These are phyloP conservation scores for Penicillium sp. DNA, from an alignment of 2,329 filamentous ascomycete species.

Conservation along the genomic window DNA sequence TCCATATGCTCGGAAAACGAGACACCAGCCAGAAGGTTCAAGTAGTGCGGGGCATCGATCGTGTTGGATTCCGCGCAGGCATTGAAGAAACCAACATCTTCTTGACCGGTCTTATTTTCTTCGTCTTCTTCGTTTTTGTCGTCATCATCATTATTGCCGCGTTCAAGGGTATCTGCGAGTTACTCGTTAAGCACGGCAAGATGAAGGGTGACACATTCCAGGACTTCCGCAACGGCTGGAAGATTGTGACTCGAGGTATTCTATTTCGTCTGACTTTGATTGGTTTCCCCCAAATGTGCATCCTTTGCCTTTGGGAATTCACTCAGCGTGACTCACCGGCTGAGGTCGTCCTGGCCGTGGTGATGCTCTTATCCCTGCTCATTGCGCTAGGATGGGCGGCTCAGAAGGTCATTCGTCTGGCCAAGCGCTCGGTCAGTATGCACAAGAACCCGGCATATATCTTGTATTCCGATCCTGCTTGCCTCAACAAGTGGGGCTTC, in stretches of 20 bases:
- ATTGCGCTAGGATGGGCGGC: slow-evolving; percentile 81
- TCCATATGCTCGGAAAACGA: slow-evolving; percentile 55
- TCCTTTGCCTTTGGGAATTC: slow-evolving; percentile 92
- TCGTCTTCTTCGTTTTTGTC: slow-evolving; percentile 77
- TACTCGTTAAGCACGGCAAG: slow-evolving; percentile 70
- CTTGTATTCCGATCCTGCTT: slow-evolving; percentile 90
- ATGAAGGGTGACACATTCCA: slow-evolving; percentile 85
- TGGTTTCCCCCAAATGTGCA: slow-evolving; percentile 86
- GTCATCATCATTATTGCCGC: slow-evolving; percentile 70
- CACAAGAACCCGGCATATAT: slow-evolving; percentile 98
- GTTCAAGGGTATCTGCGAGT: slow-evolving; percentile 81
- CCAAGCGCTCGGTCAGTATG: slow-evolving; percentile 82
- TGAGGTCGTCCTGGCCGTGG: slow-evolving; percentile 81
- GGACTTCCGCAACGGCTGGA: slow-evolving; percentile 94
- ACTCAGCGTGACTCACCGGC: slow-evolving; percentile 82
- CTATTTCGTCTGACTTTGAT: slow-evolving; percentile 88
- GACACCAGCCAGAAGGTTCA: slow-evolving; percentile 44
- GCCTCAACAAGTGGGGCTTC: slow-evolving; percentile 97
- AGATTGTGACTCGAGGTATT: slow-evolving; percentile 88
- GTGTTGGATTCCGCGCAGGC: slow-evolving; percentile 79
- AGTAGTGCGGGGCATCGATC: slow-evolving; percentile 77
- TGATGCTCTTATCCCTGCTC: slow-evolving; percentile 82
- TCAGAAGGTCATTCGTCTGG: slow-evolving; percentile 85
- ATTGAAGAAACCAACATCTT: slow-evolving; percentile 94
- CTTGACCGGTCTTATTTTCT: slow-evolving; percentile 87